These are phyloP conservation scores for Nothophaeocryptopus gaeumannii DNA, from an alignment of 2,329 filamentous ascomycete species.

Conservation along the genomic window DNA sequence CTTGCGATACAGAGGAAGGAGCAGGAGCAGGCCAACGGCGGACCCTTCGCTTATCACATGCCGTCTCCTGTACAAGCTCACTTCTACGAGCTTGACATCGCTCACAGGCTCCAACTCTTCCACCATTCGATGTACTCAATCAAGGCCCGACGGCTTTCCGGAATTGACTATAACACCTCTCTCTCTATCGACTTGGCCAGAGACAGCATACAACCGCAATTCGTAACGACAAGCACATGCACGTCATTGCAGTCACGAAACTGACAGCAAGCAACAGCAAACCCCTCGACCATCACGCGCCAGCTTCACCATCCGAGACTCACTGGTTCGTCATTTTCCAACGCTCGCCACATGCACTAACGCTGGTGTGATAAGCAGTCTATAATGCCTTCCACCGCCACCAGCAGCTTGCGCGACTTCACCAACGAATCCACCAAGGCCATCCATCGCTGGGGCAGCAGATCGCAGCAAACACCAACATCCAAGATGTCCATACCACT, in stretches of 20 bases:
- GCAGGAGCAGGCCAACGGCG: too few relatives aligned
- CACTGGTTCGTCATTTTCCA: too few relatives aligned
- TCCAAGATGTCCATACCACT: conserved; percentile 18
- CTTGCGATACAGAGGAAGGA: too few relatives aligned
- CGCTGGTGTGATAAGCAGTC: conserved; percentile 3
- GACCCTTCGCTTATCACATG: too few relatives aligned
- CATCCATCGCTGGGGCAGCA: conserved; percentile 21
- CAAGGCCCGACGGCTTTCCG: conserved; percentile 17
- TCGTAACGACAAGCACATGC: neutral
- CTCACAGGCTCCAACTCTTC: too few relatives aligned
- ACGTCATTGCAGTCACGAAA: neutral
- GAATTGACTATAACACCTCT: conserved; percentile 23
- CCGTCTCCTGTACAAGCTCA: too few relatives aligned
- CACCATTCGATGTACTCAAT: neutral
- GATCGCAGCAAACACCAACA: conserved; percentile 12
- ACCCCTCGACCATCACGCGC: too few relatives aligned
- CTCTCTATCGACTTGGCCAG: conserved; percentile 18
- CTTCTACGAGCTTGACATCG: too few relatives aligned
- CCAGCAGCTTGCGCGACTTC: conserved; percentile 14
- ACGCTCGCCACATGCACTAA: too few relatives aligned
- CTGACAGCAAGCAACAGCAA: too few relatives aligned
- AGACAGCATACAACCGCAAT: conserved; percentile 1
- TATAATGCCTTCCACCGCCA: conserved; percentile 19
- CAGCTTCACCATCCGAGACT: too few relatives aligned
- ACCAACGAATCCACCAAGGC: conserved; percentile 14